These are phyloP conservation scores for Blastomyces emzantsi DNA, from an alignment of 2,329 filamentous ascomycete genomes.

Conservation along the genomic window DNA sequence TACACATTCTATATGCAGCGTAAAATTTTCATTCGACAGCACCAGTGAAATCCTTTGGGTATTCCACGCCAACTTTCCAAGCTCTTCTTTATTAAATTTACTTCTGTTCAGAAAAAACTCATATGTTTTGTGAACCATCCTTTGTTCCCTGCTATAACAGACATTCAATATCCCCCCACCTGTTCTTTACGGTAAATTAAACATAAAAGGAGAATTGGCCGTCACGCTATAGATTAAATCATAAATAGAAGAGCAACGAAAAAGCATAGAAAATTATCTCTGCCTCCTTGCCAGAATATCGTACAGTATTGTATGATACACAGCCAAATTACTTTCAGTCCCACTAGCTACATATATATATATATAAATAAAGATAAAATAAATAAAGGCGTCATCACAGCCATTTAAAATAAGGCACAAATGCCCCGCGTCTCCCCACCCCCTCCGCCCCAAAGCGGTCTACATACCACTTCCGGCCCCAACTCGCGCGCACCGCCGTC, in stretches of 20 bases:
- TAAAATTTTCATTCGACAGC: slow-evolving; percentile 5
- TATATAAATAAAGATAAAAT: background rate
- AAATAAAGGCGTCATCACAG: slow-evolving; percentile 20
- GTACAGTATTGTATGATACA: too few relatives aligned
- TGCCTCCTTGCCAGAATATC: too few relatives aligned
- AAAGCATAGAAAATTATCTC: too few relatives aligned
- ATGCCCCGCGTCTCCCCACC: slow-evolving; percentile 64
- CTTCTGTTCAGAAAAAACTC: background rate
- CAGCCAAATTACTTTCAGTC: background rate
- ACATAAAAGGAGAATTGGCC: background rate
- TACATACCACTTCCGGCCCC: slow-evolving; percentile 77
- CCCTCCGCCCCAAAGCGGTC: slow-evolving; percentile 79
- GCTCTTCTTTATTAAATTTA: background rate
- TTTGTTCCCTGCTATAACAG: background rate
- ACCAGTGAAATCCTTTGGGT: background rate
- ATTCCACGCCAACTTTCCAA: background rate
- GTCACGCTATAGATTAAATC: background rate
- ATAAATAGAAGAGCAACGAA: background rate
- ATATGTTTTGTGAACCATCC: background rate
- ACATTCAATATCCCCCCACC: background rate
- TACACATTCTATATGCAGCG: slow-evolving; percentile 1
- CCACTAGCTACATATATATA: background rate
- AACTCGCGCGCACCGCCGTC: slow-evolving; percentile 80
- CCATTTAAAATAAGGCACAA: slow-evolving; percentile 50
- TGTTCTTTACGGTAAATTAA: background rate